Evolutionary conservation across 371 early-diverging fungal genomes (phyloP).

Genomic region (Saksenaea vasiformis): DNA sequence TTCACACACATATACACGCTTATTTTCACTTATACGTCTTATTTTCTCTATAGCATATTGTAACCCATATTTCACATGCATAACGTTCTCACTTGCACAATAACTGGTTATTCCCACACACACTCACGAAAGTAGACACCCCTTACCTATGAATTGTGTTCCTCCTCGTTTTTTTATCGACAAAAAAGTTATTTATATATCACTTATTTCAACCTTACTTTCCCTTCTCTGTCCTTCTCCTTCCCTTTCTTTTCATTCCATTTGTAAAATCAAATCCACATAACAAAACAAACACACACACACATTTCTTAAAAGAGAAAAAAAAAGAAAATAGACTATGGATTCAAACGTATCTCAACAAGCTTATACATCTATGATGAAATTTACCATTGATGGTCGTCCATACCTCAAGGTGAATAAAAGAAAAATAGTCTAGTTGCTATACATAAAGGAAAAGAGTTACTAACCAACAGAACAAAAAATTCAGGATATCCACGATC

Average conservation of each 20-base stretch:
- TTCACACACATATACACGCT: background rate
- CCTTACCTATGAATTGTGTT: background rate
- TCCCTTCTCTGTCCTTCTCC: slow-evolving; percentile 7
- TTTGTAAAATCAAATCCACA: background rate
- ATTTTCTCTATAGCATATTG: background rate
- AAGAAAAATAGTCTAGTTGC: background rate
- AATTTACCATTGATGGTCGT: slow-evolving; percentile 50
- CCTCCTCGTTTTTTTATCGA: slow-evolving; percentile 5
- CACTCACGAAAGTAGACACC: background rate
- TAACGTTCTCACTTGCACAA: background rate
- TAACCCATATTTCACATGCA: background rate
- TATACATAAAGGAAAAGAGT: background rate
- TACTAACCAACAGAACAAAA: background rate
- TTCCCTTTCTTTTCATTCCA: slow-evolving; percentile 13
- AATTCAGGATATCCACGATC: slow-evolving; percentile 61
- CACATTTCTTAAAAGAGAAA: background rate
- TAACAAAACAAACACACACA: background rate
- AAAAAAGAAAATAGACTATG: slow-evolving; percentile 17
- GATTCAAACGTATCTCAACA: slow-evolving; percentile 40
- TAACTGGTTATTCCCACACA: slow-evolving; percentile 6
- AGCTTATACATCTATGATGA: slow-evolving; percentile 54
- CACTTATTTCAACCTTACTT: background rate
- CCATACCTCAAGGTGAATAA: slow-evolving; percentile 44
- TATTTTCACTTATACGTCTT: background rate
- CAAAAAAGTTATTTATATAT: slow-evolving; percentile 2